Conservation (phyloP, 2,329 filamentous ascomycete species). For the Pseudogymnoascus sp. region DNA sequence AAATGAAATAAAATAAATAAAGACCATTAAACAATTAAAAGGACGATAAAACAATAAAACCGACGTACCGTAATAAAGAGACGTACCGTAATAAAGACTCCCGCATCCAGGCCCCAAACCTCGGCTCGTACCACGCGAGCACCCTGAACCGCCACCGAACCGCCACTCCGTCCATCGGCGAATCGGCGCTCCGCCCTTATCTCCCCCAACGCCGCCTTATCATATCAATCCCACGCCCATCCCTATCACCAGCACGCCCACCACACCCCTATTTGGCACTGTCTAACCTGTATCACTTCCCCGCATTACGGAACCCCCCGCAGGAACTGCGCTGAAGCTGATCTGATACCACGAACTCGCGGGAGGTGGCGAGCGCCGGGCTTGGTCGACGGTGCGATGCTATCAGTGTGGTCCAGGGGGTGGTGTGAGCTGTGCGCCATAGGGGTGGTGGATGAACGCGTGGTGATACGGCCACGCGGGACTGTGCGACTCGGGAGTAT, state of each 20-base stretch:
- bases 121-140: not conserved
- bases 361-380: not conserved
- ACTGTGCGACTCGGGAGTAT: not conserved
- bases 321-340: not conserved
- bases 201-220: not conserved
- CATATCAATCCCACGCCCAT: not conserved
- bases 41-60: not conserved
- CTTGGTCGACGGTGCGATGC: not conserved
- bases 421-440: not conserved
- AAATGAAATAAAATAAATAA: not conserved
- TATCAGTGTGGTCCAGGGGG: not conserved
- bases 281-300: not conserved
- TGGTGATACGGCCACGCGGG: not conserved
- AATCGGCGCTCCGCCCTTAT: slow-evolving; percentile 5
- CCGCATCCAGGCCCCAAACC: not conserved
- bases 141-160: not conserved
- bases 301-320: not conserved
- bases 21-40: not conserved
- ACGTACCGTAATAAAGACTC: not conserved
- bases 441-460: not conserved
- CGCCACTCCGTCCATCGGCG: not conserved
- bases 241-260: not conserved
- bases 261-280: not conserved
- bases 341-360: not conserved
- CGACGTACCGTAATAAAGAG: not conserved